A percentile compares a stretch with the other conserved stretches of the same genome.
These are phyloP conservation scores for Hymenoscyphus fraxineus DNA, from an alignment of 2,329 filamentous ascomycete species.

Conservation along the genomic window DNA sequence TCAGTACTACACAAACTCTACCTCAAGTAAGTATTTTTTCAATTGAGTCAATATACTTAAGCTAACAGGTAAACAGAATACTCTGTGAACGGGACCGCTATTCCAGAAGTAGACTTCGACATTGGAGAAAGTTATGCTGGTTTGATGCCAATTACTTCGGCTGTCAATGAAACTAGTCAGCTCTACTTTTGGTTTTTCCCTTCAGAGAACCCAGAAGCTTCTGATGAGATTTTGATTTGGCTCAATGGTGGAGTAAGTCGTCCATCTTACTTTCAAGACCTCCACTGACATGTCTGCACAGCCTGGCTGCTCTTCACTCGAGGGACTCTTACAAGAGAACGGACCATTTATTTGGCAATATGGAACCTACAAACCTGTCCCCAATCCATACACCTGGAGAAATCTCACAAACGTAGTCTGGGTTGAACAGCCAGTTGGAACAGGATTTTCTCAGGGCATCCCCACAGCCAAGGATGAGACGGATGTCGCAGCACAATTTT, in stretches of 20 bases:
- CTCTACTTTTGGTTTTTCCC: slow-evolving; percentile 69
- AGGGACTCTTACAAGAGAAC: slow-evolving; percentile 72
- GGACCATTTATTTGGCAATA: slow-evolving; percentile 69
- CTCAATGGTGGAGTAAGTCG: slow-evolving; percentile 39
- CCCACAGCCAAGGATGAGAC: slow-evolving; percentile 62
- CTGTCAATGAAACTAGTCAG: slow-evolving; percentile 46
- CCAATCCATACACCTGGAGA: slow-evolving; percentile 31
- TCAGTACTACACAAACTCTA: slow-evolving; percentile 27
- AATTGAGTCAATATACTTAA: background rate
- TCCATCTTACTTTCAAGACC: background rate
- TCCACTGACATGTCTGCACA: slow-evolving; percentile 25
- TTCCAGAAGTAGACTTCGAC: slow-evolving; percentile 69
- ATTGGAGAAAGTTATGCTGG: slow-evolving; percentile 64
- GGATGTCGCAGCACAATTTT: slow-evolving; percentile 67
- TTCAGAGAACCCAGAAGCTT: slow-evolving; percentile 45
- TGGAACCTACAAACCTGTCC: slow-evolving; percentile 53
- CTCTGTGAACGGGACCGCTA: slow-evolving; percentile 57
- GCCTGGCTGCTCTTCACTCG: slow-evolving; percentile 59
- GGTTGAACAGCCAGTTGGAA: slow-evolving; percentile 34
- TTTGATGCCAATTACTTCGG: slow-evolving; percentile 52
- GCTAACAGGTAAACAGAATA: slow-evolving; percentile 44
- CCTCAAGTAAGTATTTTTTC: slow-evolving; percentile 24
- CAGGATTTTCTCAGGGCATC: slow-evolving; percentile 35
- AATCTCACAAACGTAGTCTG: slow-evolving; percentile 33
- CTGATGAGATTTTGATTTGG: slow-evolving; percentile 61